A percentile compares a stretch with the other conserved stretches of the same genome.
Evolutionary conservation across 2,329 filamentous ascomycete genomes (phyloP).

Genomic region (Cyphellophora europaea): DNA sequence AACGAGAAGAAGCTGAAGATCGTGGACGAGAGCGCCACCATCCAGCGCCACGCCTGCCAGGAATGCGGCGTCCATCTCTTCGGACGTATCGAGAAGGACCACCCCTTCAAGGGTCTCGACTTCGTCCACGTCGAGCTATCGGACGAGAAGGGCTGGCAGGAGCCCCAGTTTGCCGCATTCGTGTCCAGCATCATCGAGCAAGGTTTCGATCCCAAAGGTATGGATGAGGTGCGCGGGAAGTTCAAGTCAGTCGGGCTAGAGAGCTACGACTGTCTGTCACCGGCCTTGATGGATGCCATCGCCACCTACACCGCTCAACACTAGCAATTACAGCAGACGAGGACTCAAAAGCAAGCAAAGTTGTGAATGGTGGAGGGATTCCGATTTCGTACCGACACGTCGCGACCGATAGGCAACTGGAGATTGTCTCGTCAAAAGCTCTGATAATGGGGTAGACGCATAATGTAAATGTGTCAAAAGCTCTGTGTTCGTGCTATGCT

Average conservation of each 20-base stretch:
- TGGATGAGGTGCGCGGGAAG: slow-evolving; percentile 45
- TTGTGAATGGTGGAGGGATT: no score
- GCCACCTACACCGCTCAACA: slow-evolving; percentile 48
- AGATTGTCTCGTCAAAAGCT: no score
- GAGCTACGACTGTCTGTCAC: slow-evolving; percentile 54
- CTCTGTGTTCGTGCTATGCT: no score
- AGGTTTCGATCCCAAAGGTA: slow-evolving; percentile 47
- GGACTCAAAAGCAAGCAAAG: no score
- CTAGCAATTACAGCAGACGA: no score
- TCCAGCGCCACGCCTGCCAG: slow-evolving; percentile 52
- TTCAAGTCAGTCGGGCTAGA: slow-evolving; percentile 48
- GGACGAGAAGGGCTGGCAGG: slow-evolving; percentile 56
- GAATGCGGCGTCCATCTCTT: slow-evolving; percentile 55
- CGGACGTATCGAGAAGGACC: slow-evolving; percentile 55
- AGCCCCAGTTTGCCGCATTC: slow-evolving; percentile 61
- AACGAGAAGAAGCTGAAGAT: slow-evolving; percentile 49
- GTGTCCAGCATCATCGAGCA: slow-evolving; percentile 61
- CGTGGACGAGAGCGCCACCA: slow-evolving; percentile 47
- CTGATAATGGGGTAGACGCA: no score
- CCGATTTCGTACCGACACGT: no score
- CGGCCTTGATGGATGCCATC: slow-evolving; percentile 54
- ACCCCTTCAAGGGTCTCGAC: slow-evolving; percentile 60
- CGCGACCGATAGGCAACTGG: no score
- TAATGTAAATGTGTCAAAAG: no score
- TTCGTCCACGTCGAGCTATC: slow-evolving; percentile 59